phyloP scores from a whole-genome alignment of 2,329 filamentous ascomycete genomes.

The Sodiomyces alkalinus region DNA sequence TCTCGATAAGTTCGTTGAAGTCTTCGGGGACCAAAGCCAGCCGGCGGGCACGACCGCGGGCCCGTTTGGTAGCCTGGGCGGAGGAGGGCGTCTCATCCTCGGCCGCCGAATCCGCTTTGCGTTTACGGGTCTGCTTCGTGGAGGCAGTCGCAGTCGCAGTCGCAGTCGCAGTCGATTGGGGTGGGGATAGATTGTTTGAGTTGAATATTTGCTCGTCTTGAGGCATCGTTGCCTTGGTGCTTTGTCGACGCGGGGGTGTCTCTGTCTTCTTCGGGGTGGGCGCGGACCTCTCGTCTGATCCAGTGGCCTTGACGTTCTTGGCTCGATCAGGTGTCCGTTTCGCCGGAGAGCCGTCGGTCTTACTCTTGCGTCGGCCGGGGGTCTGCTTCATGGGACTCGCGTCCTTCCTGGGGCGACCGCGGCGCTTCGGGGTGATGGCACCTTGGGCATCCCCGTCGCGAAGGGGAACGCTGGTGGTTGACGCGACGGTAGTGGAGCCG shows the following conservation, averaged over 20 bases:
- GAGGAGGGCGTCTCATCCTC: not conserved
- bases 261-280: constrained; percentile 13
- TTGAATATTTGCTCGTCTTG: too few species aligned
- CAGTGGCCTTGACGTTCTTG: too few species aligned
- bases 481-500: constrained; percentile 11
- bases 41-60: not conserved
- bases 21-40: constrained; percentile 13
- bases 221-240: not conserved
- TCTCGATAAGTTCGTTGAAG: too few species aligned
- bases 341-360: constrained; percentile 12
- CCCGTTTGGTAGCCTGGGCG: not conserved
- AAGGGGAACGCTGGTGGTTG: constrained; percentile 36
- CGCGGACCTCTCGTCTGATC: constrained; percentile 14
- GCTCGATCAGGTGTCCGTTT: too few species aligned
- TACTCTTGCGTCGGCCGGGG: constrained; percentile 16
- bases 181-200: too few species aligned
- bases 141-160: too few species aligned
- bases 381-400: constrained; percentile 26
- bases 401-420: constrained; percentile 31
- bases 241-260: not conserved
- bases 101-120: not conserved
- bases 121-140: not conserved
- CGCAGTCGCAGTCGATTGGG: too few species aligned
- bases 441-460: constrained; percentile 26
- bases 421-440: constrained; percentile 22